phyloP scores from a whole-genome alignment of 768 basidiomycete species.

The Hericium rajendrae region DNA sequence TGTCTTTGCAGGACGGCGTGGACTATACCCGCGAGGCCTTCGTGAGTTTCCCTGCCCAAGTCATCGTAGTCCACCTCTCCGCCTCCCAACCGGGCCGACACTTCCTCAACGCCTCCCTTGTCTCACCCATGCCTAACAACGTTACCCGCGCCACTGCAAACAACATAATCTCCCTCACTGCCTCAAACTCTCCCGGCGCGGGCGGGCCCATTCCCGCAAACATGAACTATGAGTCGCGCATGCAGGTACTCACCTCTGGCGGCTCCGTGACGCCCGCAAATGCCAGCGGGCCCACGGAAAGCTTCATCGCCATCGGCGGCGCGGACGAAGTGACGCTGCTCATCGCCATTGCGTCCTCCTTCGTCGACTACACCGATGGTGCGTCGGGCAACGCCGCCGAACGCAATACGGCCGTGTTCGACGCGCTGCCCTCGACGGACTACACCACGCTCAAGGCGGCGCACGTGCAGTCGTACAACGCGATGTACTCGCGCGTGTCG shows the following conservation, averaged over 20 bases:
- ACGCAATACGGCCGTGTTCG: background rate
- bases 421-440: background rate
- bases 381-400: background rate
- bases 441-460: background rate
- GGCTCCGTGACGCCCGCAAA: background rate
- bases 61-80: background rate
- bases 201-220: background rate
- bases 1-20: background rate
- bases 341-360: background rate
- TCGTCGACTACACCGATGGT: background rate
- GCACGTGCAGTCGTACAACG: background rate
- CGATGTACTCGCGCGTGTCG: background rate
- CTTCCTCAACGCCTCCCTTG: background rate
- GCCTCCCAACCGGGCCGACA: background rate
- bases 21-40: background rate
- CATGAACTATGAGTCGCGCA: background rate
- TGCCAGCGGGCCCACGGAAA: background rate
- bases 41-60: background rate
- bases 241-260: background rate
- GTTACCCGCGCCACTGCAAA: background rate
- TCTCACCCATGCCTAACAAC: background rate
- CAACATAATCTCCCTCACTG: background rate
- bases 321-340: background rate
- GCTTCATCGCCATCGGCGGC: background rate
- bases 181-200: background rate